Conservation (phyloP, 805 yeast species). For the Lachancea fermentati region DNA sequence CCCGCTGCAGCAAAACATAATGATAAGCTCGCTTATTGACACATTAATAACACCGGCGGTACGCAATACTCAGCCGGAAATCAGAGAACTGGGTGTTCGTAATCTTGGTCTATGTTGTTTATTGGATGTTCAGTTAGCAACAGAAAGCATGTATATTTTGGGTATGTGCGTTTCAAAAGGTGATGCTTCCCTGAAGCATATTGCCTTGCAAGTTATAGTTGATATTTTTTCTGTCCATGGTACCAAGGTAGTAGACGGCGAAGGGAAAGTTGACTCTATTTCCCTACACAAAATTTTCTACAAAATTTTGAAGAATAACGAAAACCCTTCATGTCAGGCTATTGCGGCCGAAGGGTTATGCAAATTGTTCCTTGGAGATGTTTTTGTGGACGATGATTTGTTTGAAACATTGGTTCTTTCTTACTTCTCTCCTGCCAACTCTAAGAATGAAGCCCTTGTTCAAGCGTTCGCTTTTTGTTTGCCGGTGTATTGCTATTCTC, state of each 20-base stretch:
- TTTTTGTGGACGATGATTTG: conserved; percentile 63
- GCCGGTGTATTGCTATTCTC: conserved; percentile 83
- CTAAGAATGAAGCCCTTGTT: conserved; percentile 56
- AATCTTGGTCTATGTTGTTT: conserved; percentile 79
- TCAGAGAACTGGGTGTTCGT: conserved; percentile 59
- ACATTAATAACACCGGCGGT: conserved; percentile 79
- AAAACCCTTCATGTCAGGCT: conserved; percentile 64
- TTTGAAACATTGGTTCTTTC: conserved; percentile 65
- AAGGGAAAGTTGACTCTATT: conserved; percentile 56
- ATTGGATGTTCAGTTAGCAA: conserved; percentile 60
- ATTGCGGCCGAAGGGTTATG: conserved; percentile 82
- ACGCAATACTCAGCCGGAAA: conserved; percentile 47
- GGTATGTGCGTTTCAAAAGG: conserved; percentile 67
- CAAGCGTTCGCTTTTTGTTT: conserved; percentile 83
- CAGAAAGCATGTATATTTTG: conserved; percentile 55
- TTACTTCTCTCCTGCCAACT: conserved; percentile 67
- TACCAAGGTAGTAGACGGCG: conserved; percentile 55
- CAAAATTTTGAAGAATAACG: conserved; percentile 52
- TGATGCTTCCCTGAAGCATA: conserved; percentile 53
- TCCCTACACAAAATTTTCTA: conserved; percentile 66
- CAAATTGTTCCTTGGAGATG: conserved; percentile 73
- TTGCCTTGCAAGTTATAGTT: conserved; percentile 63
- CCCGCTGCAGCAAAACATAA: conserved; percentile 57
- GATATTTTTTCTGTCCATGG: conserved; percentile 82
- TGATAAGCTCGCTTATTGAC: conserved; percentile 63